Conservation (phyloP, 2,329 filamentous ascomycete genomes). For the Chaetomiaceae sp. region DNA sequence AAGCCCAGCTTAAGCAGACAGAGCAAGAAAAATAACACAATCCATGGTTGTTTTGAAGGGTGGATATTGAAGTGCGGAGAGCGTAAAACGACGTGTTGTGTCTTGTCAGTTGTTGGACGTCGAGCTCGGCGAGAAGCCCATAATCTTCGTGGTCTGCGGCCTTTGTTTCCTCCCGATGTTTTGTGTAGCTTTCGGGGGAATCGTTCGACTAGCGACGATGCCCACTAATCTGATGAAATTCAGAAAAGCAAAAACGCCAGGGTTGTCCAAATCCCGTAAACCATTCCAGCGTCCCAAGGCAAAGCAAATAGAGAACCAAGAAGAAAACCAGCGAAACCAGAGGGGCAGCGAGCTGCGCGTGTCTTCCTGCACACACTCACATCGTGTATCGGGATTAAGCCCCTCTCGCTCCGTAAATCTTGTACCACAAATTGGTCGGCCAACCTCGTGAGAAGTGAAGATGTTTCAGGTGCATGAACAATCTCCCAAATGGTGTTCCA, state of each 20-base stretch:
- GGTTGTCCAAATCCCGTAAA: constrained; percentile 15
- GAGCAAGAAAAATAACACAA: constrained; percentile 23
- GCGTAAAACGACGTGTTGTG: constrained; percentile 20
- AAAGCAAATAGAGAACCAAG: constrained; percentile 23
- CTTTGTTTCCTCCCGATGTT: constrained; percentile 14
- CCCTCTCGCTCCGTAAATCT: constrained; percentile 38
- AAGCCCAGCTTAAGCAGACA: constrained; percentile 23
- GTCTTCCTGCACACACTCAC: constrained; percentile 21
- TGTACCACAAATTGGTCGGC: constrained; percentile 44
- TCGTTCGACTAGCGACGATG: constrained; percentile 26
- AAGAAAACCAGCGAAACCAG: constrained; percentile 27
- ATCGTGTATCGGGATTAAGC: constrained; percentile 33
- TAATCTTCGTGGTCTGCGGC: constrained; percentile 18
- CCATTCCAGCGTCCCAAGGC: constrained; percentile 22
- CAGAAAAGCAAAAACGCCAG: constrained; percentile 25
- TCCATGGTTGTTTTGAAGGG: constrained; percentile 23
- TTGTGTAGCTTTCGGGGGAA: constrained; percentile 10
- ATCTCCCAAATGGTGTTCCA: constrained; percentile 48
- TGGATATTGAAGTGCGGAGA: constrained; percentile 13
- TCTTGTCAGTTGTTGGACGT: constrained; percentile 21
- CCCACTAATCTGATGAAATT: constrained; percentile 24
- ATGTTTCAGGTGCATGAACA: constrained; percentile 32
- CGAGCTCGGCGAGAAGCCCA: constrained; percentile 17
- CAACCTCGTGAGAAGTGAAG: constrained; percentile 51
- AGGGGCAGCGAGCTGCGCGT: constrained; percentile 30